Percentiles rank a stretch among this genome's conserved stretches.
phyloP scores from a whole-genome alignment of 371 early-diverging fungal genomes.

The Chytridium lagenaria region DNA sequence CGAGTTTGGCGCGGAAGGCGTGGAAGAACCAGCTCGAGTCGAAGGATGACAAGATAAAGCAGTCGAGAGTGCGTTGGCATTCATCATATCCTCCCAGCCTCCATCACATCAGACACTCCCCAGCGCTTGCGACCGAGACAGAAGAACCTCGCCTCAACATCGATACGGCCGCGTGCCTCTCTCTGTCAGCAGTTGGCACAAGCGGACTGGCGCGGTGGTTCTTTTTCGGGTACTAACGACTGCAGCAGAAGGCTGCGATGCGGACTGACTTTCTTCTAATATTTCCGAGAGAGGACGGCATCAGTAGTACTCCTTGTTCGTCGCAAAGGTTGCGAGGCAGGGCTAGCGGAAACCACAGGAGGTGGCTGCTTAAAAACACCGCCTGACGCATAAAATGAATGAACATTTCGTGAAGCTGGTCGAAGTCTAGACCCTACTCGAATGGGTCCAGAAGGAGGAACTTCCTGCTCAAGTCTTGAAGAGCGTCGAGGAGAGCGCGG shows the following conservation, averaged over 20 bases:
- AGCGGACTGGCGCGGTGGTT: background rate
- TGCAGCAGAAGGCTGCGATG: background rate
- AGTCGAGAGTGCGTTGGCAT: too few relatives aligned
- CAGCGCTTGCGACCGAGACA: background rate
- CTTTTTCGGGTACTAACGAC: background rate
- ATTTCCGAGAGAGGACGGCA: too few relatives aligned
- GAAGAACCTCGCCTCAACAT: background rate
- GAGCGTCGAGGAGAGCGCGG: too few relatives aligned
- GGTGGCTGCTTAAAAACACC: too few relatives aligned
- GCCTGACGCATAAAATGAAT: background rate
- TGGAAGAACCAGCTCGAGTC: background rate
- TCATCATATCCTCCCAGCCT: background rate
- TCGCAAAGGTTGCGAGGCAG: too few relatives aligned
- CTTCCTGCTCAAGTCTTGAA: too few relatives aligned
- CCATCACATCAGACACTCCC: background rate
- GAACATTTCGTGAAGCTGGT: background rate
- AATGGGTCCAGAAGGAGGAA: background rate
- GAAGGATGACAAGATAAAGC: too few relatives aligned
- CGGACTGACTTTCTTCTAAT: too few relatives aligned
- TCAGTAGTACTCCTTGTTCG: too few relatives aligned
- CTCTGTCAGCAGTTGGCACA: background rate
- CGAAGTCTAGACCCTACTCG: background rate
- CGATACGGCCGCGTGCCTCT: background rate
- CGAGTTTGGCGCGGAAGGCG: background rate
- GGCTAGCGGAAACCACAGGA: too few relatives aligned